Evolutionary conservation across 768 basidiomycete genomes (phyloP), one percentile per base, ranked within the genome.

Genomic region (Termitomyces sp.): DNA sequence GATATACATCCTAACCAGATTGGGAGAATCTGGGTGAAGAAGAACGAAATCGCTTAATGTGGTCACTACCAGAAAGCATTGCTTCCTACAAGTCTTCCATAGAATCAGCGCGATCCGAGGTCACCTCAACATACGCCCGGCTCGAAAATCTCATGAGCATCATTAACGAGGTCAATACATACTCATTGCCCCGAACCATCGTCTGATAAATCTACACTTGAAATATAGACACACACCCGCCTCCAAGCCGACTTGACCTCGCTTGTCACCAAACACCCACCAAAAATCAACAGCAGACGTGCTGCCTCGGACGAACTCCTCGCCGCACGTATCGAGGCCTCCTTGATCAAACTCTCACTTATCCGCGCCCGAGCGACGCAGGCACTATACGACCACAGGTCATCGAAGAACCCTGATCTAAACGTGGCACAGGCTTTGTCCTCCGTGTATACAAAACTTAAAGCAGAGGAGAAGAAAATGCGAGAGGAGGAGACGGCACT

Each of bases 321-420:
- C 17, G 71, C 77, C 7, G 70, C 77, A n/a, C 72, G 69, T 1
- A 75, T 82, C 40, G 81, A 84, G 62, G 66, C 75, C 3, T 72
- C 74, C 2, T 68, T 83, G 10, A 73, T 81, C 59, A 82, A 80
- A 63, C 69, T 82, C 8, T 77, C 77, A 2, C 69, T 81, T 10
- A 59, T 79, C n/a, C 73, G 75, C 31, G 74, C 73, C 7, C 73
- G 74, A 23, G 67, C 76, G 3, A 70, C 74, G 37, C 65, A 67
- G 34, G 56, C 69, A 5, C 57, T 82, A 9, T 83, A 83, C 62
- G 69, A 68, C 38, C 68, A 75, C 59, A 56, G 61, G 35, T 60
- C 67, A 1, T 58, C 67, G 7, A 59, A 34, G 19, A 21, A 60
- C 19, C 53, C 63, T 7, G 48, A 65, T 41, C 29, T 59, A 7